Base-by-base conservation (phyloP, 208 protist genomes). In the Leptomonas pyrrhocoris region DNA sequence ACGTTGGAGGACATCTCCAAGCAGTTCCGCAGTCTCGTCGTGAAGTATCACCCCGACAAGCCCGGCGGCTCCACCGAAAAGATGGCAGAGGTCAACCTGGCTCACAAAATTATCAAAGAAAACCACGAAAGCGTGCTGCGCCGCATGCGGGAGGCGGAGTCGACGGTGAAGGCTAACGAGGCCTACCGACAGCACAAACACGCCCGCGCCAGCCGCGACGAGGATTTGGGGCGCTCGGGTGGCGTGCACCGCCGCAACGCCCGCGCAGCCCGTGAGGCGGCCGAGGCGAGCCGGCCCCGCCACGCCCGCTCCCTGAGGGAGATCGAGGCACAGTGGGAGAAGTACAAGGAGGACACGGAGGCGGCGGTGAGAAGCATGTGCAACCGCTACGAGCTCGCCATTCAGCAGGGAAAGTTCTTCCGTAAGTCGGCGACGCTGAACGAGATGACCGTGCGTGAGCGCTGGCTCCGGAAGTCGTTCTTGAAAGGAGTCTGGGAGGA, bases 61-160 rank as follows among this genome's bases (percentile, higher is more conserved):
- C 90, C 88, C n/a, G 90, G 89, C 34, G 93, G 93, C 28, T 94
- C 86, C 23, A 94, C 86, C n/a, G 89, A 94, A 55, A 89, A 86
- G 67, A 97, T 97, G 93, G 82, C 89, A 2, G 90, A 97, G 73
- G 77, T 95, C 34, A 97, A 97, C 68, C 59, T 90, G 30, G 93
- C 93, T 0, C 86, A 97, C 81, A 91, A 87, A 50, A 97, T 97
- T 65, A 64, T 94, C 27, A 95, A 94, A 73, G 89, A 94, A 51
- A 67, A 97, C 57, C 93, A 97, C 69, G 78, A 84, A 6, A 73
- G 71, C 43, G 28, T 95, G 21, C 81, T 96, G 60, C 68, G 81
- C 25, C 78, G 80, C 50, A 80, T 94, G 77, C 77, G 63, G 23
- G 88, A 92, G 60, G 87, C 61, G 34, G 87, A 94, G 69, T 65